These are phyloP conservation scores for Ophioceras dolichostomum DNA, from an alignment of 2,329 filamentous ascomycete genomes.

Conservation along the genomic window DNA sequence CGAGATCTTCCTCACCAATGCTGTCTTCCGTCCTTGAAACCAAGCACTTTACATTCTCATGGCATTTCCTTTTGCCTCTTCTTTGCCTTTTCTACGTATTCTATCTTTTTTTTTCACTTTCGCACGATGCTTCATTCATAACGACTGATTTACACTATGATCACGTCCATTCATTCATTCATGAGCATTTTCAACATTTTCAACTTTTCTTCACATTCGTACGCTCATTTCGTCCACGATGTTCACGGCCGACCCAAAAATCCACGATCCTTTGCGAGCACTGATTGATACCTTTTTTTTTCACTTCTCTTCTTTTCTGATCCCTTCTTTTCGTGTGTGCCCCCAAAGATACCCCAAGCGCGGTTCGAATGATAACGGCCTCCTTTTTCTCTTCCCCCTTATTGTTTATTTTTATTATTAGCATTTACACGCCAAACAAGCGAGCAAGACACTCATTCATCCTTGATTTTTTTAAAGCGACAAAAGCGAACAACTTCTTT, in stretches of 20 bases:
- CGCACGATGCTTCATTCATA: conserved; percentile 4
- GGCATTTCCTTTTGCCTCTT: neutral
- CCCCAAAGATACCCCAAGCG: too few relatives aligned
- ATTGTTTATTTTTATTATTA: neutral
- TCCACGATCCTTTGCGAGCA: neutral
- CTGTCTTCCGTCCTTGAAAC: conserved; percentile 31
- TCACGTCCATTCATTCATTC: conserved; percentile 3
- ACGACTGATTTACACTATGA: too few relatives aligned
- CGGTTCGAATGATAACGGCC: too few relatives aligned
- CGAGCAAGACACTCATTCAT: too few relatives aligned
- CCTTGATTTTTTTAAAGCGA: neutral
- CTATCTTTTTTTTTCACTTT: neutral
- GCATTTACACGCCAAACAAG: neutral
- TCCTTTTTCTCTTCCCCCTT: neutral
- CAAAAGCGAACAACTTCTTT: neutral
- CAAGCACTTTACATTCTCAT: neutral
- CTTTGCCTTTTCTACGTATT: neutral
- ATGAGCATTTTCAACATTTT: neutral
- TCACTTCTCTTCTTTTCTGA: neutral
- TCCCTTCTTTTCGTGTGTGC: neutral
- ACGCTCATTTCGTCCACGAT: conserved; percentile 4
- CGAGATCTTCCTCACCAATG: conserved; percentile 33
- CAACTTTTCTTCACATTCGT: conserved; percentile 2
- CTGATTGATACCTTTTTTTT: conserved; percentile 1
- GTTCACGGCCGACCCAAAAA: conserved; percentile 6